A percentile compares a stretch with the other conserved stretches of the same genome.
Evolutionary conservation across 1,284 basidiomycete species (phyloP).

Genomic region (Flammula alnicola): DNA sequence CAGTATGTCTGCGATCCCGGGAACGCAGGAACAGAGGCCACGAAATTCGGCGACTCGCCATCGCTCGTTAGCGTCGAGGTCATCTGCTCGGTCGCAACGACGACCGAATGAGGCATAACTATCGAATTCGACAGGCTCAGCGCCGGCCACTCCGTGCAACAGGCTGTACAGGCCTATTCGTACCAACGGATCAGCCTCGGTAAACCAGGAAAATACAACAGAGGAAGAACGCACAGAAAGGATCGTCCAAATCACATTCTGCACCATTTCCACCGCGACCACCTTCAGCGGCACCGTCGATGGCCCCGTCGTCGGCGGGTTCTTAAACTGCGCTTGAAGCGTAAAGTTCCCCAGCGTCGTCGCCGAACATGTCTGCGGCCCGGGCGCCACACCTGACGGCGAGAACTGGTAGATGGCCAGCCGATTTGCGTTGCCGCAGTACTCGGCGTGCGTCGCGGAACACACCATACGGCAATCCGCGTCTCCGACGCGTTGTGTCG

Average conservation of each 20-base stretch:
- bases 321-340: conserved; percentile 37
- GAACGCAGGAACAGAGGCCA: conserved; percentile 44
- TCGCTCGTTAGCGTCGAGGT: conserved; percentile 39
- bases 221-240: conserved; percentile 36
- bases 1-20: conserved; percentile 44
- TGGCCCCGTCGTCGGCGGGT: conserved; percentile 32
- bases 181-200: not conserved
- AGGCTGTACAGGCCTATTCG: conserved; percentile 38
- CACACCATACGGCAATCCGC: conserved; percentile 44
- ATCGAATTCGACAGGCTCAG: conserved; percentile 41
- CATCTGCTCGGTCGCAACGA: conserved; percentile 40
- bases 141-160: conserved; percentile 45
- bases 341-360: conserved; percentile 39
- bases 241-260: conserved; percentile 41
- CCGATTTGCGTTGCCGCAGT: conserved; percentile 43
- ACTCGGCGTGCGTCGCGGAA: conserved; percentile 37
- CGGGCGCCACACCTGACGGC: conserved; percentile 24
- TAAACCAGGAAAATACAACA: not conserved
- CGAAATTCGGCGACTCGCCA: conserved; percentile 45
- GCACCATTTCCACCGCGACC: conserved; percentile 42
- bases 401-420: conserved; percentile 40
- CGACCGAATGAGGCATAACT: conserved; percentile 40
- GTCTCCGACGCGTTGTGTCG: conserved; percentile 40
- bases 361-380: conserved; percentile 30
- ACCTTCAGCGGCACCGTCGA: conserved; percentile 35